These are phyloP conservation scores for Geotrichum histeridarum DNA, from an alignment of 1,139 yeast species.

Conservation along the genomic window DNA sequence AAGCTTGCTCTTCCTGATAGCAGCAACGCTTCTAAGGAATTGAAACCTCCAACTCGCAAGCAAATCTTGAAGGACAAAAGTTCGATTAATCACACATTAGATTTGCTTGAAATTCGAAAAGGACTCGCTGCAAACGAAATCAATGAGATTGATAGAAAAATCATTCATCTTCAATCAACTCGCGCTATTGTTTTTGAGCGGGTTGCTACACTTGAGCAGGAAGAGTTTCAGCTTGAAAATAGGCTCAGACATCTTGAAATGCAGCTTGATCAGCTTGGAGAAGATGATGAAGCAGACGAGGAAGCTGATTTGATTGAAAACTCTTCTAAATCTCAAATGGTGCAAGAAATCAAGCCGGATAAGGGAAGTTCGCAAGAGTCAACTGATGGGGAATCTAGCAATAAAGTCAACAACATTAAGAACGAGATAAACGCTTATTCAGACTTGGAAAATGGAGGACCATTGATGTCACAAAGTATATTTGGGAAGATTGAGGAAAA, in stretches of 20 bases:
- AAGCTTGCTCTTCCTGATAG: slow-evolving; percentile 18
- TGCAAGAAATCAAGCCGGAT: background rate
- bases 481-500: slow-evolving; percentile 38
- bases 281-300: slow-evolving; percentile 23
- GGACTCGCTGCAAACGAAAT: slow-evolving; percentile 61
- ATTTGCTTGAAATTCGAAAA: slow-evolving; percentile 55
- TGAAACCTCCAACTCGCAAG: slow-evolving; percentile 21
- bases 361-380: background rate
- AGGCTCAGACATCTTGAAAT: slow-evolving; percentile 42
- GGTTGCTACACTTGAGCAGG: slow-evolving; percentile 55
- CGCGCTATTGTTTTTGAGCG: slow-evolving; percentile 52
- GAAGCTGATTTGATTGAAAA: slow-evolving; percentile 9
- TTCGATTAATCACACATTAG: slow-evolving; percentile 46
- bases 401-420: background rate
- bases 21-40: slow-evolving; percentile 11
- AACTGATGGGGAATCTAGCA: background rate
- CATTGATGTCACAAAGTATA: slow-evolving; percentile 38
- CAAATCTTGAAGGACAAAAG: slow-evolving; percentile 40
- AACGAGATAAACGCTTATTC: background rate
- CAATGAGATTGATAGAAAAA: slow-evolving; percentile 53
- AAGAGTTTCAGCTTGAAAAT: slow-evolving; percentile 51
- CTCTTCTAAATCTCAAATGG: background rate
- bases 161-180: slow-evolving; percentile 47
- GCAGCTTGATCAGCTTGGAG: slow-evolving; percentile 33
- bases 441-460: slow-evolving; percentile 11